These are phyloP conservation scores for Strigomonas culicis DNA, from an alignment of 208 protist genomes.

Conservation along the genomic window DNA sequence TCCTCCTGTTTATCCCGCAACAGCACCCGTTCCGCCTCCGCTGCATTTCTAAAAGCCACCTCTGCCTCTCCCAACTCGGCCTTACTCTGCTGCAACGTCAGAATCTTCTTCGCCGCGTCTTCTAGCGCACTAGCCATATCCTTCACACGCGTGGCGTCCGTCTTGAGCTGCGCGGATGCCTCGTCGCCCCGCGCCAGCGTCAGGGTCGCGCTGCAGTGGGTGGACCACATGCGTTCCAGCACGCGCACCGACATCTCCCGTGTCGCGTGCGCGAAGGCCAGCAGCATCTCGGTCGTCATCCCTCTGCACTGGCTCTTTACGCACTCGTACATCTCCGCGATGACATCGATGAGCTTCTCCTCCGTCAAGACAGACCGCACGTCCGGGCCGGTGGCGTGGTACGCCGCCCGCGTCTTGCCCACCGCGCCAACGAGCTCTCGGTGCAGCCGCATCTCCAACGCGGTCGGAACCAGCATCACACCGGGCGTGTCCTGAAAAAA, in stretches of 20 bases:
- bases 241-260: background rate
- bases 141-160: constrained; percentile 7
- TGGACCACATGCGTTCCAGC: constrained; percentile 1
- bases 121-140: background rate
- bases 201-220: background rate
- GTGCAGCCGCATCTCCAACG: constrained; percentile 20
- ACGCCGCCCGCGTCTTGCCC: constrained; percentile 3
- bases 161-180: constrained; percentile 19
- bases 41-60: constrained; percentile 14
- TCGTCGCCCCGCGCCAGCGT: constrained; percentile 18
- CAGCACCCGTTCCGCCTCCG: constrained; percentile 15
- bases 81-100: background rate
- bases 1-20: background rate
- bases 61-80: constrained; percentile 3
- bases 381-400: constrained; percentile 4
- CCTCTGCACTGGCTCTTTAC: constrained; percentile 14
- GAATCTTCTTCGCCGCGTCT: constrained; percentile 12
- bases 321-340: constrained; percentile 18
- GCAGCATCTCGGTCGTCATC: constrained; percentile 31
- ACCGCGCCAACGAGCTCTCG: constrained; percentile 36
- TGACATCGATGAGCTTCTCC: constrained; percentile 23
- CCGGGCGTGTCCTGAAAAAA: constrained; percentile 30
- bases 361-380: constrained; percentile 7
- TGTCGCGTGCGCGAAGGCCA: constrained; percentile 31
- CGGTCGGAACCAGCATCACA: constrained; percentile 24